Base-by-base conservation (phyloP, 176 grass and related monocot genomes). In the Ensete ventricosum region DNA sequence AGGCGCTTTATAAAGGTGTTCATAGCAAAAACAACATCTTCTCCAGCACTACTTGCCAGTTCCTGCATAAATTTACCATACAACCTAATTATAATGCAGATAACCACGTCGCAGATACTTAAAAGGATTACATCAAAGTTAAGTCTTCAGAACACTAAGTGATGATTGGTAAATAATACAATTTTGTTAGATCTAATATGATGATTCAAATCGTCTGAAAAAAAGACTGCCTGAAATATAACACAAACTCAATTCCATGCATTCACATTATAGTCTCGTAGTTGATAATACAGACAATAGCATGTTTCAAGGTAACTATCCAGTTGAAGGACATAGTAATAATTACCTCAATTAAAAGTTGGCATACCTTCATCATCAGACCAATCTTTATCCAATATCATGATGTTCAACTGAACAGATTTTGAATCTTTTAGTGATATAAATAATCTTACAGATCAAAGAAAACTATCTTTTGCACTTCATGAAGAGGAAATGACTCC, bases 1-100 rank as follows among this genome's bases (percentile, higher is more conserved):
- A 97, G 93, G 14, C 93, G 90, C 81, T 88, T 97, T 77, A 97
- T 97, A 77, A 97, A 97, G n/a, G 82, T 81, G 70, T 97, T 93
- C 90, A 97, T 97, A 78, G 93, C 93, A 72, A 97, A 97, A 14
- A 97, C 79, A 2, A 97, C 93, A 29, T 97, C 93, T 74, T 93
- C 93, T 9, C 93, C 93, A 69, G 93, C 93, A 70, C 77, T 97
- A 79, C 74, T 93, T 6, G 89, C 82, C 52, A 97, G 77, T 77
- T 97, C 90, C 93, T 97, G 73, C 68, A 89, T 68, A 68, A 23
- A 74, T 76, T 67, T 24, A 76, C 8, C 22, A 69, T 1, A 75
- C 2, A 49, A 50, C 11, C 10, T 9, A 50, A 20, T 21, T 70
- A 70, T 49, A 2, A 65, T 25, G 63, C 11, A 65, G 23, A 65